Base-by-base conservation (phyloP, 805 yeast species). In the Metschnikowia orientalis region DNA sequence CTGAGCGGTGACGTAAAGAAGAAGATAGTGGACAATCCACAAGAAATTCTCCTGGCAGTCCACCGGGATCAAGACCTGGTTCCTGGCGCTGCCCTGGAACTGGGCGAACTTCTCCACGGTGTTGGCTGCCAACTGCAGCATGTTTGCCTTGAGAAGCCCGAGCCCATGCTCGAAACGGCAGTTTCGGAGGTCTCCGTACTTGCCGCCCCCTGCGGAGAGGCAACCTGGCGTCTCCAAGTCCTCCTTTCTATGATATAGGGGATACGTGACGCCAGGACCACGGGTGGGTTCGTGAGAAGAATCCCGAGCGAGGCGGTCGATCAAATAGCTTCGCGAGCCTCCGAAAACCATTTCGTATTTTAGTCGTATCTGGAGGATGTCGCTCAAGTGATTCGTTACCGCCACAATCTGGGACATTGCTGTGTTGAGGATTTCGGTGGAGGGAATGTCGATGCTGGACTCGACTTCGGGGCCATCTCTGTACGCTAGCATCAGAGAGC, bases 11-110 rank as follows among this genome's bases (percentile, higher is more conserved):
- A 64, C 40, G 40, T 53, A 62, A 24, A 66, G 45, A 9, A 59
- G 35, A 15, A 65, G 30, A 33, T 57, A 66, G 37, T 66, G 59
- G 15, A 66, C 38, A 28, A 52, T 62, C 71, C 71, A 66, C 35
- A 64, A 44, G 26, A 63, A 54, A 37, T 64, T 63, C 41, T 65
- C 71, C 11, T 54, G 30, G 32, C 67, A 61, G 28, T 65, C 70
- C 6, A 52, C 40, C 2, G 71, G 70, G 9, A 63, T 49, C 6
- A 48, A 42, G 11, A 40, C 17, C 13, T 31, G 37, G 18, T 34
- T 26, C 11, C 23, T 20, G 8, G 36, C 28, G 17, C 31, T 31
- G 23, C 37, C 29, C 26, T 33, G 28, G 14, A 43, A 45, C 27
- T 37, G 41, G 11, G 41, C 23, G 33, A 42, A 44, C 5, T 40